phyloP scores from a whole-genome alignment of 441 rosid genomes.

The Oxalis stricta region DNA sequence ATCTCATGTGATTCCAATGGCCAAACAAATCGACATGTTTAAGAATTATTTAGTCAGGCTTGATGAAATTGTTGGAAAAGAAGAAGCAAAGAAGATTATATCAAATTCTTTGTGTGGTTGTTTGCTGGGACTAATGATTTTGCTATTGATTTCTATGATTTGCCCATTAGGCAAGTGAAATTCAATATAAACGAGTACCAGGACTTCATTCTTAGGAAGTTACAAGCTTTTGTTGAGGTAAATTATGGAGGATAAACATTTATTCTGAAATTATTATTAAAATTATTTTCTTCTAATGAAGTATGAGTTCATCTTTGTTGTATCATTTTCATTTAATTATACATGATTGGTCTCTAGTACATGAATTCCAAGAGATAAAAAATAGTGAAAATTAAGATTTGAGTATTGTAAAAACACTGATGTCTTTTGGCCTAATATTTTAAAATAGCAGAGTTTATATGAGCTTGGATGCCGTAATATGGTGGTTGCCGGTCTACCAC shows the following conservation, averaged over 20 bases:
- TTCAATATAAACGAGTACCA: constrained; percentile 20
- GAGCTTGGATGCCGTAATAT: constrained; percentile 25
- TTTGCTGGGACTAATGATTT: constrained; percentile 46
- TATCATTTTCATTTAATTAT: too few species aligned
- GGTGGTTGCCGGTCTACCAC: constrained; percentile 35
- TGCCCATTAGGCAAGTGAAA: constrained; percentile 11
- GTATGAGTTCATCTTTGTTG: not conserved
- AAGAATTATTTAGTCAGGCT: constrained; percentile 23
- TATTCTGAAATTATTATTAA: too few species aligned
- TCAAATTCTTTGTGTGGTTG: constrained; percentile 19
- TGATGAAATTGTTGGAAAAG: constrained; percentile 23
- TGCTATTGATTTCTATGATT: constrained; percentile 20
- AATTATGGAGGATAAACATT: too few species aligned
- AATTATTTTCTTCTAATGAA: too few species aligned
- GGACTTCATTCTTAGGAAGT: constrained; percentile 19
- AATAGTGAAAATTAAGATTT: not conserved
- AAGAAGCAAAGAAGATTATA: constrained; percentile 20
- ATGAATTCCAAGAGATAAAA: too few species aligned
- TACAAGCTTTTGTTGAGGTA: constrained; percentile 22
- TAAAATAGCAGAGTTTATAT: constrained; percentile 17
- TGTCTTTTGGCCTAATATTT: not conserved
- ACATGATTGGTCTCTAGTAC: too few species aligned
- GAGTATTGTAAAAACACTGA: not conserved
- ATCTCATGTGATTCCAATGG: constrained; percentile 18
- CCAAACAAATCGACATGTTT: constrained; percentile 23